phyloP scores from a whole-genome alignment of 164 flowering plant species.

The Sedum album region DNA sequence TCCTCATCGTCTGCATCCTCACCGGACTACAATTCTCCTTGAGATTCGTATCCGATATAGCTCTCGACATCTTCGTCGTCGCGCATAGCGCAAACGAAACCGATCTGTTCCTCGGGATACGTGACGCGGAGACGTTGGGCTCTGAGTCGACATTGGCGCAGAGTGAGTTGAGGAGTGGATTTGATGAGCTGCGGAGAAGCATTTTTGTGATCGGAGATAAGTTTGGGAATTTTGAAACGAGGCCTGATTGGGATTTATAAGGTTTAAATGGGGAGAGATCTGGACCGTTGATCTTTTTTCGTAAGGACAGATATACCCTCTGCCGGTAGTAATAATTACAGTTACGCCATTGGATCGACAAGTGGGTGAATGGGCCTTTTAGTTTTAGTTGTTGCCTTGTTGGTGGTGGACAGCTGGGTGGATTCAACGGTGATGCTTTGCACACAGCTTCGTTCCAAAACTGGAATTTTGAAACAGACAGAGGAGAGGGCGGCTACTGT shows the following conservation, averaged over 20 bases:
- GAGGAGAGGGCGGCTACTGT: too few species aligned
- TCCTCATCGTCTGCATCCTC: slow-evolving; percentile 6
- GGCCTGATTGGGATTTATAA: background rate
- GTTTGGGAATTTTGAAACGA: background rate
- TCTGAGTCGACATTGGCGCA: slow-evolving; percentile 11
- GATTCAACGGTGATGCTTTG: background rate
- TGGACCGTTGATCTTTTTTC: background rate
- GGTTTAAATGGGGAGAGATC: background rate
- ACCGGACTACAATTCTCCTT: slow-evolving; percentile 18
- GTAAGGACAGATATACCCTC: background rate
- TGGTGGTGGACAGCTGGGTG: background rate
- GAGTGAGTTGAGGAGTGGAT: background rate
- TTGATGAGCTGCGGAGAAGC: slow-evolving; percentile 7
- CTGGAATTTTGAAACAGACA: background rate
- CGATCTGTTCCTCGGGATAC: slow-evolving; percentile 18
- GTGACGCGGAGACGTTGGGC: slow-evolving; percentile 8
- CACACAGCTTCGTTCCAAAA: background rate
- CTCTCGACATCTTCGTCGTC: slow-evolving; percentile 24
- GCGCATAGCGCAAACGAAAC: slow-evolving; percentile 14
- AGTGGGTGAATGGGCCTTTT: background rate
- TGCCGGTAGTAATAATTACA: background rate
- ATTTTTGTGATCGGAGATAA: background rate
- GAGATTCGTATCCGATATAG: slow-evolving; percentile 40
- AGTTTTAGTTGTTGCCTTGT: too few species aligned
- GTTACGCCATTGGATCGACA: background rate